Conservation (phyloP, 2,329 filamentous ascomycete species). For the Calonectria naviculata region DNA sequence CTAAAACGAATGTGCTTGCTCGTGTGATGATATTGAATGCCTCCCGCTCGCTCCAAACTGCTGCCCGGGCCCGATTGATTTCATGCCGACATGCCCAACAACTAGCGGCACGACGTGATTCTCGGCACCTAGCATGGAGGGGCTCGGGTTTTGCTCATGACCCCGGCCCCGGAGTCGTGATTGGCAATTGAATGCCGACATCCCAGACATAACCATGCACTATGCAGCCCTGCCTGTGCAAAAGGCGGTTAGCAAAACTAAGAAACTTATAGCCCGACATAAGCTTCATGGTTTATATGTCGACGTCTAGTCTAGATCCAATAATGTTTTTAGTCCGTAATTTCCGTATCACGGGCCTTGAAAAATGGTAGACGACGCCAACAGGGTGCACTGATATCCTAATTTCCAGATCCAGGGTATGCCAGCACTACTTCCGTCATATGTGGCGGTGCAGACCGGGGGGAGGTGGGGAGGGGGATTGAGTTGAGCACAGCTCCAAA, state of each 20-base stretch:
- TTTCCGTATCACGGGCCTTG: not conserved
- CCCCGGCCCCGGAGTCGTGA: slow-evolving; percentile 6
- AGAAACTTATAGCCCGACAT: not conserved
- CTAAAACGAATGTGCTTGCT: not conserved
- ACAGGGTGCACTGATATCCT: not conserved
- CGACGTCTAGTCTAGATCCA: not conserved
- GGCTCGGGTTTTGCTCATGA: not conserved
- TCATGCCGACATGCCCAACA: not conserved
- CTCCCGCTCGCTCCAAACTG: not conserved
- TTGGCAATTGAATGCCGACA: slow-evolving; percentile 6
- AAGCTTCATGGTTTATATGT: not conserved
- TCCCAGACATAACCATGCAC: not conserved
- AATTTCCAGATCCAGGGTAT: not conserved
- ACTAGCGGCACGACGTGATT: not conserved
- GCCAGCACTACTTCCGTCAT: not conserved
- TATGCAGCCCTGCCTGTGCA: not conserved
- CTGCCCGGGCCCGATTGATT: not conserved
- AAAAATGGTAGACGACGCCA: not conserved
- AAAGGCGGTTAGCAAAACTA: not conserved
- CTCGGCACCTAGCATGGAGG: slow-evolving; percentile 11
- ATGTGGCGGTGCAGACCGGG: slow-evolving; percentile 12
- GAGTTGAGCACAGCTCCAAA: not conserved
- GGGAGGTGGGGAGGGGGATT: not conserved
- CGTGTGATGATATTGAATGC: not conserved
- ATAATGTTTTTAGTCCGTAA: not conserved